phyloP scores from a whole-genome alignment of 2,329 filamentous ascomycete species.

The Anisogramma anomala region DNA sequence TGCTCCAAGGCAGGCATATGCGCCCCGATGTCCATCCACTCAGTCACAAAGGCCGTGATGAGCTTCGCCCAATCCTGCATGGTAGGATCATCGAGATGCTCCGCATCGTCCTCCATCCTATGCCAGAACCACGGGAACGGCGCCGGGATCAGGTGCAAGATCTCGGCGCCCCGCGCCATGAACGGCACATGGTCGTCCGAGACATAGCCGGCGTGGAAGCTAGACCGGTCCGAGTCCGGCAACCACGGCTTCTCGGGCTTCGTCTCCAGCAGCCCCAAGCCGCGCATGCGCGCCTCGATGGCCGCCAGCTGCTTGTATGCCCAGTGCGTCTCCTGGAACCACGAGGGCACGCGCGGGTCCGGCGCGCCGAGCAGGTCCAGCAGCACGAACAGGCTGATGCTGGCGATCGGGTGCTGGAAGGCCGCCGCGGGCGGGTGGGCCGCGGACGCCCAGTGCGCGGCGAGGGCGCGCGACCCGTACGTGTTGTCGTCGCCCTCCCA shows the following conservation, averaged over 20 bases:
- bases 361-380: slow-evolving; percentile 72
- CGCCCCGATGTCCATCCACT: slow-evolving; percentile 55
- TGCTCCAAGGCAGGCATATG: slow-evolving; percentile 5
- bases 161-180: slow-evolving; percentile 59
- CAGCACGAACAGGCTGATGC: slow-evolving; percentile 76
- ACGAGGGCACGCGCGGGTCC: slow-evolving; percentile 64
- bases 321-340: slow-evolving; percentile 87
- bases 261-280: slow-evolving; percentile 54
- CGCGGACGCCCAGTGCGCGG: slow-evolving; percentile 57
- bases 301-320: slow-evolving; percentile 68
- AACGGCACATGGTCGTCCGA: slow-evolving; percentile 73
- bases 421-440: slow-evolving; percentile 55
- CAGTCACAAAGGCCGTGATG: slow-evolving; percentile 59
- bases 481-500: slow-evolving; percentile 67
- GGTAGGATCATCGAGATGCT: slow-evolving; percentile 58
- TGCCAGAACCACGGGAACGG: slow-evolving; percentile 66
- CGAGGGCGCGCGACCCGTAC: slow-evolving; percentile 65
- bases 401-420: slow-evolving; percentile 56
- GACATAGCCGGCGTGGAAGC: slow-evolving; percentile 30
- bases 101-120: slow-evolving; percentile 56
- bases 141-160: slow-evolving; percentile 65
- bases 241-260: slow-evolving; percentile 18
- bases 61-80: slow-evolving; percentile 69
- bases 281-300: slow-evolving; percentile 63
- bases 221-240: slow-evolving; percentile 26